Evolutionary conservation across 176 grass and related monocot genomes (phyloP).

Genomic region (Saccharum officinarum): DNA sequence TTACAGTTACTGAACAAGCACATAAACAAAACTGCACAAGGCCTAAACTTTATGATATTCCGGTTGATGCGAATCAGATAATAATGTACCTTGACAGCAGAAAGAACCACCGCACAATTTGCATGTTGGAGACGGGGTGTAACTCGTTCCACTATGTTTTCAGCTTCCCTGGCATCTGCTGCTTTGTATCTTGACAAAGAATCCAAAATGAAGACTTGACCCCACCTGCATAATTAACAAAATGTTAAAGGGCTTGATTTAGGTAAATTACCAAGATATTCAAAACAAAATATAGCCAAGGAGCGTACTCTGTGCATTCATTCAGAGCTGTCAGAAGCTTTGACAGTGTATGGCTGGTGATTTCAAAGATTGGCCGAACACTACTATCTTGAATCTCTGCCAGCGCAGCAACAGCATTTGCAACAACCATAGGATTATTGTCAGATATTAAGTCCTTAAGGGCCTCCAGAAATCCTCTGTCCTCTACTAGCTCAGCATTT

Average conservation of each 20-base stretch:
- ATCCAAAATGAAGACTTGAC: slow-evolving; percentile 99
- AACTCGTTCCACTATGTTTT: slow-evolving; percentile 92
- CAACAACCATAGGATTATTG: slow-evolving; percentile 99
- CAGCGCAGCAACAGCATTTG: slow-evolving; percentile 98
- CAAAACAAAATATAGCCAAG: slow-evolving; percentile 20
- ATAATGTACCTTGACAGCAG: slow-evolving; percentile 87
- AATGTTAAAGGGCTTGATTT: slow-evolving; percentile 4
- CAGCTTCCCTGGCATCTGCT: slow-evolving; percentile 85
- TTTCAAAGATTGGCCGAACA: slow-evolving; percentile 78
- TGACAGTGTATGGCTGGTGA: slow-evolving; percentile 92
- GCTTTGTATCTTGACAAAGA: slow-evolving; percentile 87
- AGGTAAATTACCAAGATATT: slow-evolving; percentile 7
- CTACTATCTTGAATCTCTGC: slow-evolving; percentile 97
- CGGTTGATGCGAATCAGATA: slow-evolving; percentile 18
- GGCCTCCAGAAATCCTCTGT: slow-evolving; percentile 93
- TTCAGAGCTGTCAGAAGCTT: slow-evolving; percentile 98
- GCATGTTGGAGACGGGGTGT: slow-evolving; percentile 98
- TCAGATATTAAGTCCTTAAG: slow-evolving; percentile 97
- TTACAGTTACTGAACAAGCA: slow-evolving; percentile 31
- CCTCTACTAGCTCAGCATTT: slow-evolving; percentile 97
- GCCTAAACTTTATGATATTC: slow-evolving; percentile 3
- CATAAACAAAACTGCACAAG: slow-evolving; percentile 3
- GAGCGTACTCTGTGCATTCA: slow-evolving; percentile 96
- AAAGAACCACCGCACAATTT: slow-evolving; percentile 99
- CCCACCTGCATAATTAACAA: slow-evolving; percentile 66